Percentiles rank a stretch among this genome's conserved stretches.
phyloP scores from a whole-genome alignment of 148 eudicot species.

The Fagopyrum esculentum region DNA sequence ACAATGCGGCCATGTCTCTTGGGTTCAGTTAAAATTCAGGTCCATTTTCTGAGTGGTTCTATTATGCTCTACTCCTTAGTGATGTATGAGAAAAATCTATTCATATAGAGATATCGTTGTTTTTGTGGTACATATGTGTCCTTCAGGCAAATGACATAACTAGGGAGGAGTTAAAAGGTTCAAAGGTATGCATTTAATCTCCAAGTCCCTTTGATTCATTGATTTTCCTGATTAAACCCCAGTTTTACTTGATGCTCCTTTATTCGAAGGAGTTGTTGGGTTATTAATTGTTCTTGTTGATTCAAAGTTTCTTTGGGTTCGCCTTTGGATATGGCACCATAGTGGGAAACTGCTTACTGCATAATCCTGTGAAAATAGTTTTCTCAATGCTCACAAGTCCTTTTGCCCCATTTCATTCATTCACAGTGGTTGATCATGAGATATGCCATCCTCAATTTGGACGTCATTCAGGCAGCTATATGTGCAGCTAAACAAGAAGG shows the following conservation, averaged over 20 bases:
- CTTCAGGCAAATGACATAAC: conserved; percentile 70
- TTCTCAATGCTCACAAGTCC: background rate
- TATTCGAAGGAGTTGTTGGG: background rate
- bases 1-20: conserved; percentile 96
- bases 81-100: background rate
- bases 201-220: background rate
- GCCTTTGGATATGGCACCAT: background rate
- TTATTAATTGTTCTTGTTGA: background rate
- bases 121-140: conserved; percentile 3
- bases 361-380: background rate
- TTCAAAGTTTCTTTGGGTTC: background rate
- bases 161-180: conserved; percentile 71
- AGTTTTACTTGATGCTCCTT: background rate
- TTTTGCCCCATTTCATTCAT: conserved; percentile 10
- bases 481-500: conserved; percentile 74
- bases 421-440: conserved; percentile 91
- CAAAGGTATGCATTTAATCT: conserved; percentile 50
- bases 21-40: conserved; percentile 82
- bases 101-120: conserved; percentile 4
- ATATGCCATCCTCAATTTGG: conserved; percentile 65
- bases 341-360: background rate
- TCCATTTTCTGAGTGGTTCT: conserved; percentile 18
- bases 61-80: background rate
- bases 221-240: too few relatives aligned
- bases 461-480: conserved; percentile 62